Percentiles rank a stretch among this genome's conserved stretches.
Conservation (phyloP, 257 asterid species). For the Solanum verrucosum region DNA sequence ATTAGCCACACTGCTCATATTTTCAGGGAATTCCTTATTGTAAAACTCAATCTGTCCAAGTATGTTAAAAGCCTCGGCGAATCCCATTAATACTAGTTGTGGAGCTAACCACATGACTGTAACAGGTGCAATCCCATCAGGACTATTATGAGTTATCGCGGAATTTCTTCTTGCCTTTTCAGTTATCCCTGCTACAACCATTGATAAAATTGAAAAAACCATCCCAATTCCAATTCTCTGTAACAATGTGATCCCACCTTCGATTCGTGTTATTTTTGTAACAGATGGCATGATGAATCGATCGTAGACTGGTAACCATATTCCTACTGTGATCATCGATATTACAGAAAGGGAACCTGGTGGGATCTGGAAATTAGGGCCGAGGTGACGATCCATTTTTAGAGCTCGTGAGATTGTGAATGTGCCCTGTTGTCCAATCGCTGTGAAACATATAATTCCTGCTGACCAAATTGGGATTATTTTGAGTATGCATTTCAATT, state of each 20-base stretch:
- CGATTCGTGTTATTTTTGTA: constrained; percentile 32
- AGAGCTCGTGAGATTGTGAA: constrained; percentile 60
- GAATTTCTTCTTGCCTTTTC: constrained; percentile 51
- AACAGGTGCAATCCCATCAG: constrained; percentile 40
- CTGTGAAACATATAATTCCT: constrained; percentile 63
- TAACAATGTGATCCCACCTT: constrained; percentile 68
- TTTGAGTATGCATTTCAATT: constrained; percentile 56
- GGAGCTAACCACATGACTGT: constrained; percentile 84
- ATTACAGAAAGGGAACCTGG: constrained; percentile 50
- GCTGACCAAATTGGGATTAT: constrained; percentile 73
- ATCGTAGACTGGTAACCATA: constrained; percentile 73
- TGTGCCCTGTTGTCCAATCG: constrained; percentile 66
- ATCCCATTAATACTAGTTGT: constrained; percentile 80
- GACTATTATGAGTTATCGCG: constrained; percentile 13
- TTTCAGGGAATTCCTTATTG: constrained; percentile 79
- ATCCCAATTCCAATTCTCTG: constrained; percentile 84
- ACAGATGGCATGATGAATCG: constrained; percentile 44
- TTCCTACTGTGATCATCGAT: constrained; percentile 58
- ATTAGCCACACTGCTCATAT: constrained; percentile 76
- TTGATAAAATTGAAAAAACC: constrained; percentile 50
- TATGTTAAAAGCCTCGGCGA: constrained; percentile 72
- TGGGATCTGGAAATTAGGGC: constrained; percentile 56
- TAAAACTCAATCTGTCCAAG: constrained; percentile 81
- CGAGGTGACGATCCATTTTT: constrained; percentile 76
- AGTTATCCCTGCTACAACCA: constrained; percentile 57